Conservation (phyloP, 164 flowering plant species). For the Tetrastigma voinierianum region DNA sequence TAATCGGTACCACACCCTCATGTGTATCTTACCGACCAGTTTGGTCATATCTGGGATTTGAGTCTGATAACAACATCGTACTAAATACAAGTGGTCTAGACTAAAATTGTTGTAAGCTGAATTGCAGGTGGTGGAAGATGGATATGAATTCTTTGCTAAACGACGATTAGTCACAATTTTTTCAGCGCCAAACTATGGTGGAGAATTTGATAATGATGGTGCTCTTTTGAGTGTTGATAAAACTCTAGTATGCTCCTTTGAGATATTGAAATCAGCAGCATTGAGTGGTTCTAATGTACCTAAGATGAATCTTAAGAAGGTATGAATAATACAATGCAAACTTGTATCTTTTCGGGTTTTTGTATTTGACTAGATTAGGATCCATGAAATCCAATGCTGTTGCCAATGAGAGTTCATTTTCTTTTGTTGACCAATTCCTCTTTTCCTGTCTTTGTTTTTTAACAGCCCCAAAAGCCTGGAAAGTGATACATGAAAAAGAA, state of each 20-base stretch:
- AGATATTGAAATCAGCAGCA: conserved; percentile 47
- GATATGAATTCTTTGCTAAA: conserved; percentile 58
- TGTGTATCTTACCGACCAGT: no score
- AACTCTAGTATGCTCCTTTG: conserved; percentile 48
- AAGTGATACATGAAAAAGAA: conserved; percentile 8
- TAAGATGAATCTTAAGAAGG: conserved; percentile 38
- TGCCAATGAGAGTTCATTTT: neutral
- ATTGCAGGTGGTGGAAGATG: conserved; percentile 61
- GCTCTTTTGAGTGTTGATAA: conserved; percentile 58
- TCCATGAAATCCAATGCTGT: neutral
- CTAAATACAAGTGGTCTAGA: neutral
- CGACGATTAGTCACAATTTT: conserved; percentile 58
- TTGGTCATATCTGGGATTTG: no score
- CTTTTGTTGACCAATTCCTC: neutral
- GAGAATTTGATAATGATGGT: conserved; percentile 65
- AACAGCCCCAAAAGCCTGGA: conserved; percentile 32
- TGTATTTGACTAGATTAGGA: neutral
- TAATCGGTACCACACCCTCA: no score
- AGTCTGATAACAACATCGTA: no score
- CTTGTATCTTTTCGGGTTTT: neutral
- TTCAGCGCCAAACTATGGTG: conserved; percentile 66
- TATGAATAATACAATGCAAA: conserved; percentile 6
- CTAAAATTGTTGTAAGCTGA: neutral
- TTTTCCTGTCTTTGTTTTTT: conserved; percentile 7
- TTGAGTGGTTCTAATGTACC: conserved; percentile 31